A percentile compares a stretch with the other conserved stretches of the same genome.
Conservation (phyloP, 306 rosid genomes). For the Trichosanthes cucumerina region DNA sequence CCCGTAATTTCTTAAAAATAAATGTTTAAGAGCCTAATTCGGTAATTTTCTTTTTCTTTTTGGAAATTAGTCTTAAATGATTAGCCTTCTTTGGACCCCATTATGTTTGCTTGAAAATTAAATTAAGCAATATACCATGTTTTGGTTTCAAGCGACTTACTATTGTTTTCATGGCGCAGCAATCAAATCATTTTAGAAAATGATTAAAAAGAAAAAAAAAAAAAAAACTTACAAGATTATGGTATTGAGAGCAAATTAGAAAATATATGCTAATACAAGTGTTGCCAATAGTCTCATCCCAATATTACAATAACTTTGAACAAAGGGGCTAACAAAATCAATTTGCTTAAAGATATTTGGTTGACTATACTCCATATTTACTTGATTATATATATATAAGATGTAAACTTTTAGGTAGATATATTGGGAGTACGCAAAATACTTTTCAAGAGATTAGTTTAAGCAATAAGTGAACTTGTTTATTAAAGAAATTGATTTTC, state of each 20-base stretch:
- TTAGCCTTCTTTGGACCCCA: neutral
- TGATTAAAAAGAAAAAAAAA: no score
- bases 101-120: neutral
- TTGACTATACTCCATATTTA: neutral
- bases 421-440: no score
- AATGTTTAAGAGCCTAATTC: no score
- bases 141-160: neutral
- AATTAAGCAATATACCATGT: neutral
- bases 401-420: neutral
- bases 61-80: neutral
- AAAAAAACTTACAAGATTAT: no score
- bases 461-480: neutral
- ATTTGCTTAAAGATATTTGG: neutral
- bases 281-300: no score
- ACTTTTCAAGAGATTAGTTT: no score
- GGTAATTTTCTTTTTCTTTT: no score
- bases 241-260: no score
- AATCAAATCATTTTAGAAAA: neutral
- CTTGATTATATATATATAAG: neutral
- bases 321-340: neutral
- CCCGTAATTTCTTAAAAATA: no score
- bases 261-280: no score
- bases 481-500: neutral
- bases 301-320: neutral
- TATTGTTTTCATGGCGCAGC: neutral